Evolutionary conservation across 768 basidiomycete genomes (phyloP).

Genomic region (Rhodotorula taiwanensis): DNA sequence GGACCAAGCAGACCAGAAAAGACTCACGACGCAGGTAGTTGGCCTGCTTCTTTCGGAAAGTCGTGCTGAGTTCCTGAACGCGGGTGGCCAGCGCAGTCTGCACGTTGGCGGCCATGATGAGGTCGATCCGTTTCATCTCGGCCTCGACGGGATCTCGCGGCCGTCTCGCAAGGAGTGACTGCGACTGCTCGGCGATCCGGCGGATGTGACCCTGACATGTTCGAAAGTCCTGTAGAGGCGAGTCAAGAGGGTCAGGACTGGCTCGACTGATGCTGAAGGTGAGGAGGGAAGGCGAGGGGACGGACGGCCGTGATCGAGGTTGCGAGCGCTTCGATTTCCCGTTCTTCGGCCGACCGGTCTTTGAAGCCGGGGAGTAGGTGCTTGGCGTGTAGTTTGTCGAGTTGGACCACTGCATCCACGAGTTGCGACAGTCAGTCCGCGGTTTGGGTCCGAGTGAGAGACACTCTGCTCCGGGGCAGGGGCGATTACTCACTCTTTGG

Average conservation of each 20-base stretch:
- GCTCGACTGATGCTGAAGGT: background rate
- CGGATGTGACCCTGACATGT: constrained; percentile 59
- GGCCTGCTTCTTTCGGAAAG: constrained; percentile 94
- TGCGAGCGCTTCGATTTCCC: constrained; percentile 81
- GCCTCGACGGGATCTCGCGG: constrained; percentile 51
- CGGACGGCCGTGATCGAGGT: constrained; percentile 76
- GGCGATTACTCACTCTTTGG: constrained; percentile 76
- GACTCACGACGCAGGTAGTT: constrained; percentile 95
- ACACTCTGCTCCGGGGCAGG: too few species aligned
- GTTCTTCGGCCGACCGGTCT: constrained; percentile 87
- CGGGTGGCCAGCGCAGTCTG: constrained; percentile 93
- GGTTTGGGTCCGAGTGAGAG: too few species aligned
- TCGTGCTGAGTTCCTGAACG: constrained; percentile 82
- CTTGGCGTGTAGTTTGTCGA: constrained; percentile 94
- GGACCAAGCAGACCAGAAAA: too few species aligned
- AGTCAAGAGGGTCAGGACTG: background rate
- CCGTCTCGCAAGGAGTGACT: constrained; percentile 52
- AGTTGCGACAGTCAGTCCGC: too few species aligned
- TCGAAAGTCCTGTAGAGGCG: constrained; percentile 59
- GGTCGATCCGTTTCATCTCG: constrained; percentile 28
- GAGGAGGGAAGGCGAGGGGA: constrained; percentile 43
- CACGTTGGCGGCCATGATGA: constrained; percentile 68
- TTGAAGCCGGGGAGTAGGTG: constrained; percentile 93
- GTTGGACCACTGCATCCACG: constrained; percentile 58
- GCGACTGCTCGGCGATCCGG: constrained; percentile 52